Base-by-base conservation (phyloP, 495 filamentous ascomycete species). In the Haplographium delicatum region DNA sequence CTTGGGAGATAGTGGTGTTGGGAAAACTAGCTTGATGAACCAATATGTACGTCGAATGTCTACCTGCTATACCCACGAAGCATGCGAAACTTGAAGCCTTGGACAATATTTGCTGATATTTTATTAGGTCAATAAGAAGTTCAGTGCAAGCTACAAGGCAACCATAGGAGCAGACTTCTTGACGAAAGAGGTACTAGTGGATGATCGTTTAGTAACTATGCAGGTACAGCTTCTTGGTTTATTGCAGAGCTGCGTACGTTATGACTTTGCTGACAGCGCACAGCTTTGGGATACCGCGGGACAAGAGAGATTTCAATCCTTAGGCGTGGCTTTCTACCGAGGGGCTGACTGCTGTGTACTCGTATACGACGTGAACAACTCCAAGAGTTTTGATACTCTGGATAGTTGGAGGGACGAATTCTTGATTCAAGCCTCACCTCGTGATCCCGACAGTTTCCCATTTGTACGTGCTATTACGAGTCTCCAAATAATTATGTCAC, bases 1-100 rank as follows among this genome's bases (percentile, higher is more conserved):
- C 65, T 81, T 99, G 51, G 93, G 93, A 57, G 93, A 97, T 66
- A 96, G 90, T 68, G 93, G 93, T 65, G 93, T 99, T 38, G 93
- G 93, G 56, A 99, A 99, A 77, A 99, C 94, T 44, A 95, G 89
- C 69, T 82, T 99, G 78, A 97, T 99, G 93, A 99, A 97, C 73
- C 93, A 99, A 97, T 99, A 97, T 84, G 93, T 97, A 81, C 62
- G 87, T 75, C 52, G 34, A 50, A 39, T 53, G 34, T 54, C 47
- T 22, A n/a, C 54, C 24, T 42, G 7, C 6, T 41, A 15, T 41
- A 31, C 28, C 28, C 7, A 4, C 38, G 38, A 22, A 5, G 4
- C 23, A 5, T 35, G 5, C 33, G 33, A 11, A n/a, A 35, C 27
- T 13, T 51, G 16, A 59, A 31, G 27, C 26, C 9, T 40, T 20